These are phyloP conservation scores for Paramecium pentaurelia DNA, from an alignment of 73 alveolate genomes.

Conservation along the genomic window DNA sequence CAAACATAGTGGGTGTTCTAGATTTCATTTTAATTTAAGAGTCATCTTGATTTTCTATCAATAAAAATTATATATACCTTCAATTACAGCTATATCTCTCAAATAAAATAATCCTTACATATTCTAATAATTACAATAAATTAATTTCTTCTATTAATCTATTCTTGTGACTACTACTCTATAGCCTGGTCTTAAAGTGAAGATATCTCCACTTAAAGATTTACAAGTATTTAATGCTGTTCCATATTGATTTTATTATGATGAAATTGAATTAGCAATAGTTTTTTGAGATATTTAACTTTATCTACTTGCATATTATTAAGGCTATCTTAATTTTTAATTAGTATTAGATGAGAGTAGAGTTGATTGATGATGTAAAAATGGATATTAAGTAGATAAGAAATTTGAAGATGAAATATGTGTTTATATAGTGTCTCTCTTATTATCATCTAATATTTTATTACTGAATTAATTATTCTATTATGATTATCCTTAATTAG, in stretches of 20 bases:
- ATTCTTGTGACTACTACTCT: background rate
- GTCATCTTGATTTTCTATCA: background rate
- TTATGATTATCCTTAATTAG: background rate
- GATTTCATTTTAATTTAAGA: background rate
- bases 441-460: background rate
- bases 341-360: background rate
- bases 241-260: background rate
- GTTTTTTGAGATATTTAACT: constrained; percentile 13
- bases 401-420: constrained; percentile 4
- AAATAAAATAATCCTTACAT: constrained; percentile 30
- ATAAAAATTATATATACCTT: background rate
- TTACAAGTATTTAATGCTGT: constrained; percentile 43
- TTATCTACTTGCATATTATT: background rate
- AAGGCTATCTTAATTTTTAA: background rate
- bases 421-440: background rate
- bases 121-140: constrained; percentile 16
- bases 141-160: background rate
- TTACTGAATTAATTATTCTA: background rate
- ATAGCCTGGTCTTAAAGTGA: constrained; percentile 16
- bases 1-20: constrained; percentile 12
- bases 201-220: constrained; percentile 33
- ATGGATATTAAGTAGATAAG: background rate
- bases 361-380: background rate
- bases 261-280: background rate
- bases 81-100: constrained; percentile 32